Percentiles rank a stretch among this genome's conserved stretches.
Evolutionary conservation across 495 filamentous ascomycete species (phyloP).

Genomic region (Tuber magnatum): DNA sequence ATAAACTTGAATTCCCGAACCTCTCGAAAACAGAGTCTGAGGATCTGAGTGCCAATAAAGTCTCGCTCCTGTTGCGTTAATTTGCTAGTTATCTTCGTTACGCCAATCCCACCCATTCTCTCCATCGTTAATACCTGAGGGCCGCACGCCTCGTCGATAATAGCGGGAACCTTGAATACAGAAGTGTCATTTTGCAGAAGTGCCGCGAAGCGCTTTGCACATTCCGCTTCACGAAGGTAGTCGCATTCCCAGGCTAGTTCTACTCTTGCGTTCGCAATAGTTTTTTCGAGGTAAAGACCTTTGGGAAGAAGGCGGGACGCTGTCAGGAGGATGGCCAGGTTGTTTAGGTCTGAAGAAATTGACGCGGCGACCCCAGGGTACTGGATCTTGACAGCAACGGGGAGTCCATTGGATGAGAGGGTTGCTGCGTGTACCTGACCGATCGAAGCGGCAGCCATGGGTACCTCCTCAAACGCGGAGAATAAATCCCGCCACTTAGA

Average conservation of each 20-base stretch:
- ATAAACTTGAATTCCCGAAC: slow-evolving; percentile 91
- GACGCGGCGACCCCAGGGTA: slow-evolving; percentile 95
- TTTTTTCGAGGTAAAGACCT: slow-evolving; percentile 90
- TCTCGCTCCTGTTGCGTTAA: slow-evolving; percentile 77
- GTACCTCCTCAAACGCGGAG: slow-evolving; percentile 74
- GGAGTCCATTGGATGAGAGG: slow-evolving; percentile 63
- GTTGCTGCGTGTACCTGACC: slow-evolving; percentile 88
- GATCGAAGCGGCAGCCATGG: slow-evolving; percentile 94
- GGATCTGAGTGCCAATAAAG: slow-evolving; percentile 87
- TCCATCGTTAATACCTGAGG: slow-evolving; percentile 89
- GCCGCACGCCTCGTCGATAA: slow-evolving; percentile 73
- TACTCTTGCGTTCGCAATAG: slow-evolving; percentile 88
- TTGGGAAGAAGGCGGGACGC: slow-evolving; percentile 83
- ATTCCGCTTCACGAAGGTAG: slow-evolving; percentile 79
- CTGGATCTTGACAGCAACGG: slow-evolving; percentile 91
- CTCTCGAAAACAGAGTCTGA: slow-evolving; percentile 87
- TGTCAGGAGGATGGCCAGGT: slow-evolving; percentile 79
- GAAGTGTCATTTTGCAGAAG: slow-evolving; percentile 62
- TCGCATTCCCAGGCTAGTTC: slow-evolving; percentile 98
- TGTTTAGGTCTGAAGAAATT: slow-evolving; percentile 91
- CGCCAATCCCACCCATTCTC: slow-evolving; percentile 76
- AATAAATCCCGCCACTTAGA: slow-evolving; percentile 80
- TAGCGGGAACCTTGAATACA: slow-evolving; percentile 69
- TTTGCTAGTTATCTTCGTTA: slow-evolving; percentile 63
- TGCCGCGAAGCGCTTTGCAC: slow-evolving; percentile 62